phyloP scores from a whole-genome alignment of 257 asterid genomes.

The Plantago elongata region DNA sequence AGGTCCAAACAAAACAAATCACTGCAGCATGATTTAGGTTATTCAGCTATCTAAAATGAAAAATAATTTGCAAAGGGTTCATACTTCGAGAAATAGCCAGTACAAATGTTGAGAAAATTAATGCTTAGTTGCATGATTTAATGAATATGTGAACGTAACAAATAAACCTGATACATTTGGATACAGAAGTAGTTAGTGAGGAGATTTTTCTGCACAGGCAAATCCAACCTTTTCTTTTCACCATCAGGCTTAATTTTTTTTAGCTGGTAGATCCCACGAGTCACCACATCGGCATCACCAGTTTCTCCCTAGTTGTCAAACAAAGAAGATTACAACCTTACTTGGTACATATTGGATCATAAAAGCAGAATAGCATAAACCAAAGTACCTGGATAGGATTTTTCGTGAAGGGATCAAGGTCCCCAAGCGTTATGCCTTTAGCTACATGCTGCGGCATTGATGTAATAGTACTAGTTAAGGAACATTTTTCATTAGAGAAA shows the following conservation, averaged over 20 bases:
- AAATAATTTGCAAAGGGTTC: not conserved
- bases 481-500: not conserved
- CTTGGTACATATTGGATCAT: not conserved
- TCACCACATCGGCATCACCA: conserved; percentile 30
- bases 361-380: conserved; percentile 7
- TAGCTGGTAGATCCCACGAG: conserved; percentile 43
- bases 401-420: conserved; percentile 81
- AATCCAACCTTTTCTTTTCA: conserved; percentile 63
- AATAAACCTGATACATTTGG: conserved; percentile 31
- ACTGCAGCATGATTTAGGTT: not conserved
- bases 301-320: conserved; percentile 39
- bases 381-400: conserved; percentile 64
- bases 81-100: conserved; percentile 1
- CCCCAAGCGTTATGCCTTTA: conserved; percentile 85
- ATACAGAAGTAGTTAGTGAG: conserved; percentile 95
- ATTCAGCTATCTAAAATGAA: conserved; percentile 8
- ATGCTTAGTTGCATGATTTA: conserved; percentile 1
- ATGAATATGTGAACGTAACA: conserved; percentile 9
- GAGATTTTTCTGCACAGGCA: conserved; percentile 89
- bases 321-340: conserved; percentile 10
- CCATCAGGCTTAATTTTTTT: conserved; percentile 58
- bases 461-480: conserved; percentile 67
- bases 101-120: conserved; percentile 11
- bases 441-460: conserved; percentile 62
- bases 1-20: not conserved